These are phyloP conservation scores for Chlorella sp. DNA, from an alignment of 139 green algal species.

Conservation along the genomic window DNA sequence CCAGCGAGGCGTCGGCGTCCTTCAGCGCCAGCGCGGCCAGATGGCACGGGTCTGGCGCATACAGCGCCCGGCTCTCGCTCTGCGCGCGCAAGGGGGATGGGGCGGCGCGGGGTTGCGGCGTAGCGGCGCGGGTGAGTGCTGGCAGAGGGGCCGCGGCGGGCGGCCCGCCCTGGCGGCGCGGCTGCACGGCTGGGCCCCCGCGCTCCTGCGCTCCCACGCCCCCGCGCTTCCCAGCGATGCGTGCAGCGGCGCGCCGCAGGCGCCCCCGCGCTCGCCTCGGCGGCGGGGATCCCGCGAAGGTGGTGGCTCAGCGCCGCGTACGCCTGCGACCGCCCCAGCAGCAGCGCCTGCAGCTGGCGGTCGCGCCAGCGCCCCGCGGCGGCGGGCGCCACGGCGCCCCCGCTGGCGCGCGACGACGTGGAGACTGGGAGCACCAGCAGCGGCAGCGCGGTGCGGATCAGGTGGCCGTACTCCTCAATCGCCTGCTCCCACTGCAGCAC, in stretches of 20 bases:
- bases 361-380: not conserved
- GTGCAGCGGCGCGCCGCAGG: not conserved
- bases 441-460: no score
- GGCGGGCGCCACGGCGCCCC: not conserved
- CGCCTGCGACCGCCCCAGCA: constrained; percentile 9
- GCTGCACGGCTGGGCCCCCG: not conserved
- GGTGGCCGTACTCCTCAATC: constrained; percentile 3
- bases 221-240: not conserved
- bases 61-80: constrained; percentile 64
- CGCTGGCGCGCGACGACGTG: no score
- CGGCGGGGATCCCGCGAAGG: constrained; percentile 25
- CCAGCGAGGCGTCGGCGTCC: constrained; percentile 54
- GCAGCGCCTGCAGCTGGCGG: no score
- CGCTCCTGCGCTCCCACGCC: not conserved
- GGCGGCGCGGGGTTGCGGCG: not conserved
- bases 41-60: constrained; percentile 68
- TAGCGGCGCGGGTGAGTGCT: not conserved
- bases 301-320: constrained; percentile 16
- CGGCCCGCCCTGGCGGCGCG: no score
- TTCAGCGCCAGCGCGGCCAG: constrained; percentile 62
- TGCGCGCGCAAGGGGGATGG: not conserved
- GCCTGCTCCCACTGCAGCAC: not conserved
- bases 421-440: no score
- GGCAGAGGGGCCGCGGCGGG: not conserved
- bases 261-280: constrained; percentile 1